Conservation (phyloP, 352 stramenopile species). For the Phytophthora idaei region DNA sequence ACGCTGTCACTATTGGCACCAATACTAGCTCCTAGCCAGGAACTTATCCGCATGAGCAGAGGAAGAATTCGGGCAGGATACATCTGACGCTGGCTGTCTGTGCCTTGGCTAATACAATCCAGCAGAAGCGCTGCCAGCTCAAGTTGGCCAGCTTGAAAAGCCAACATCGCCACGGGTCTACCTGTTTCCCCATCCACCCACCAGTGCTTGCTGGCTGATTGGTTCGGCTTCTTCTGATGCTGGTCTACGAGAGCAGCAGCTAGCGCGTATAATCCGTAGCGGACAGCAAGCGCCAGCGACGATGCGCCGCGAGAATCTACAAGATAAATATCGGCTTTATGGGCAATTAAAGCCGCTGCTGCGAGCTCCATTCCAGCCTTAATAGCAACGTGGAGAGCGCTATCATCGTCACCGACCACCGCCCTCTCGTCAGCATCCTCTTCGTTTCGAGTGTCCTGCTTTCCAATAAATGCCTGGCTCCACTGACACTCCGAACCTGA, state of each 20-base stretch:
- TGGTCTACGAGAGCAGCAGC: slow-evolving; percentile 36
- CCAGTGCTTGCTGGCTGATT: slow-evolving; percentile 20
- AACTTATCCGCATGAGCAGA: slow-evolving; percentile 51
- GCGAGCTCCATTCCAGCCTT: slow-evolving; percentile 55
- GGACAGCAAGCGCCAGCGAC: slow-evolving; percentile 54
- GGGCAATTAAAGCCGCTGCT: slow-evolving; percentile 47
- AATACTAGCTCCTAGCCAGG: slow-evolving; percentile 39
- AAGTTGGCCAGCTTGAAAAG: slow-evolving; percentile 60
- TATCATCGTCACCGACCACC: slow-evolving; percentile 39
- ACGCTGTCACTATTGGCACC: slow-evolving; percentile 4
- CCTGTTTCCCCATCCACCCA: slow-evolving; percentile 65
- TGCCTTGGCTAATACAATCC: slow-evolving; percentile 36
- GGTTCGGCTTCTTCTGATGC: slow-evolving; percentile 28
- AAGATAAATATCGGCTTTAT: slow-evolving; percentile 49
- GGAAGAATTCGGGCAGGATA: slow-evolving; percentile 50
- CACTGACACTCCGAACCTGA: slow-evolving; percentile 34
- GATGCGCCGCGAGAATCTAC: slow-evolving; percentile 50
- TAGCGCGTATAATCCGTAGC: slow-evolving; percentile 66
- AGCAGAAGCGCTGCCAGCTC: slow-evolving; percentile 65
- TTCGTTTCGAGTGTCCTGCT: slow-evolving; percentile 18
- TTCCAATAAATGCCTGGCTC: slow-evolving; percentile 31
- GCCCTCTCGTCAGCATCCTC: slow-evolving; percentile 10
- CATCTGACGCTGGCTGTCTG: slow-evolving; percentile 22
- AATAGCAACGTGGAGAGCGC: slow-evolving; percentile 64
- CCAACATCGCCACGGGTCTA: slow-evolving; percentile 47